Conservation (phyloP, 805 yeast genomes). For the Brettanomyces nanus region DNA sequence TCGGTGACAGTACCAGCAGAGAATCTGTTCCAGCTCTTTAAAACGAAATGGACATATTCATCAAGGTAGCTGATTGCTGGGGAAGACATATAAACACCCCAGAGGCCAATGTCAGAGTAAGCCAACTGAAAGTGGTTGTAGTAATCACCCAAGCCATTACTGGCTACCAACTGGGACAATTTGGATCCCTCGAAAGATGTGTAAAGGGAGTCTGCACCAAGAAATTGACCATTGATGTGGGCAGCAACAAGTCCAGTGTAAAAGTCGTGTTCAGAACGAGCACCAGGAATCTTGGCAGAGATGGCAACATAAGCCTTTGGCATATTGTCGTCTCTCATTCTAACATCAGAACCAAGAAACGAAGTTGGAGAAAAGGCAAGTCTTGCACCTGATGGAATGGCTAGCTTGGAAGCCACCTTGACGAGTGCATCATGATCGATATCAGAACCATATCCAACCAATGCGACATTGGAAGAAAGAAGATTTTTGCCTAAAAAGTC, state of each 20-base stretch:
- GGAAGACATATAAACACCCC: slow-evolving; percentile 71
- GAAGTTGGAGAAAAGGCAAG: slow-evolving; percentile 42
- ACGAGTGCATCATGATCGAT: slow-evolving; percentile 62
- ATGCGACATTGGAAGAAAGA: slow-evolving; percentile 56
- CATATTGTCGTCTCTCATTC: slow-evolving; percentile 81
- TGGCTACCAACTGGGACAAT: slow-evolving; percentile 59
- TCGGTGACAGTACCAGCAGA: slow-evolving; percentile 61
- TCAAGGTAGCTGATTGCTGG: slow-evolving; percentile 54
- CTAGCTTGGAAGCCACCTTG: slow-evolving; percentile 48
- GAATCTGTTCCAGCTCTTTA: slow-evolving; percentile 85
- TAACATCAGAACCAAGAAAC: slow-evolving; percentile 80
- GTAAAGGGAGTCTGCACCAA: slow-evolving; percentile 45
- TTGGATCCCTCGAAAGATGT: slow-evolving; percentile 58
- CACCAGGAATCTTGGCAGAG: slow-evolving; percentile 67
- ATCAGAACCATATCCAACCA: slow-evolving; percentile 59
- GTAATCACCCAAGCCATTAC: slow-evolving; percentile 65
- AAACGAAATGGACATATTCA: slow-evolving; percentile 71
- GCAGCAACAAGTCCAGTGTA: slow-evolving; percentile 70
- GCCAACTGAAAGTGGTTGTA: slow-evolving; percentile 65
- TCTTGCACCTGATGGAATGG: slow-evolving; percentile 43
- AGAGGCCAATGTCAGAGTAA: slow-evolving; percentile 72
- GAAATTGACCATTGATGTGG: slow-evolving; percentile 46
- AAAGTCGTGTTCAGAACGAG: slow-evolving; percentile 49
- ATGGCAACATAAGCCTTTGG: slow-evolving; percentile 74
- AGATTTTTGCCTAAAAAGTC: slow-evolving; percentile 49